phyloP scores from a whole-genome alignment of 2,329 filamentous ascomycete genomes.

The Talaromyces sp. region DNA sequence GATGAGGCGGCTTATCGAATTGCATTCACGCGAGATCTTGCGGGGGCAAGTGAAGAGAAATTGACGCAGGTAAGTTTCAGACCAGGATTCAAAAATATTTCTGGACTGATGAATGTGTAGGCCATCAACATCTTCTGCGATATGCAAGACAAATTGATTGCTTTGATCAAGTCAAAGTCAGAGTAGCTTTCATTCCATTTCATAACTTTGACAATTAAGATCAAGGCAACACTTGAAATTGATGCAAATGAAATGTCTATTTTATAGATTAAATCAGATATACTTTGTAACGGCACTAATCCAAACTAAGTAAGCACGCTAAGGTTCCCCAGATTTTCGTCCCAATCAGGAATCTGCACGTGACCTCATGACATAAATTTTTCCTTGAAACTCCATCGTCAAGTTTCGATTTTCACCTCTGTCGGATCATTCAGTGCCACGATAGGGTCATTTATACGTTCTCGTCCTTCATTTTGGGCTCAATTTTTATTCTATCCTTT shows the following conservation, averaged over 20 bases:
- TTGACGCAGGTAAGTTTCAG: slow-evolving; percentile 39
- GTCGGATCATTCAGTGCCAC: background rate
- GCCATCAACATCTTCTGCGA: slow-evolving; percentile 59
- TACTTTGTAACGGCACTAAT: background rate
- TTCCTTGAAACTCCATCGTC: background rate
- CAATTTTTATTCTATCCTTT: background rate
- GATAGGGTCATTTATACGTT: background rate
- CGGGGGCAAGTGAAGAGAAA: slow-evolving; percentile 47
- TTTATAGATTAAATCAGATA: background rate
- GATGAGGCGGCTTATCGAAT: slow-evolving; percentile 51
- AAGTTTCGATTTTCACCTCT: background rate
- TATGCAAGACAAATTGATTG: slow-evolving; percentile 53
- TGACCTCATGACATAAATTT: slow-evolving; percentile 13
- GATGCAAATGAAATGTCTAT: background rate
- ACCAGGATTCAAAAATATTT: background rate
- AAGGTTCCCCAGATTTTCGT: slow-evolving; percentile 13
- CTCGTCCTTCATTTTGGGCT: background rate
- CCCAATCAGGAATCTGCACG: slow-evolving; percentile 12
- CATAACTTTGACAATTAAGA: background rate
- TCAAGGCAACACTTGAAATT: background rate
- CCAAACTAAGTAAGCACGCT: background rate
- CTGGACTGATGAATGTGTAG: slow-evolving; percentile 17
- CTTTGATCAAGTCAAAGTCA: slow-evolving; percentile 22
- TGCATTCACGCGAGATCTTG: slow-evolving; percentile 47
- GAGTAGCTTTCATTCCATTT: background rate